Base-by-base conservation (phyloP, 805 yeast species). In the Candida adriatica region DNA sequence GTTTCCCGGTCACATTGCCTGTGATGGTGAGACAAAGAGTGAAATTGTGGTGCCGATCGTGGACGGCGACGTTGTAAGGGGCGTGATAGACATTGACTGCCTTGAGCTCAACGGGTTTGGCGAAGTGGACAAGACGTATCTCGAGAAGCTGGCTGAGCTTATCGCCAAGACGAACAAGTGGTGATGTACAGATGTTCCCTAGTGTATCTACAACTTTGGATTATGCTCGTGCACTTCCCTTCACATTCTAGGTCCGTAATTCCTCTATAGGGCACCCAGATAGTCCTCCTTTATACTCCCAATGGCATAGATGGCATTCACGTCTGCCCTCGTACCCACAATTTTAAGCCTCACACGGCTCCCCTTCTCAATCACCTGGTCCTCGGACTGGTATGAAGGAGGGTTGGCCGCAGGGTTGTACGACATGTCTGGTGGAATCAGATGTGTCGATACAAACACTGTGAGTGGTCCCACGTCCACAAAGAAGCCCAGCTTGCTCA, bases 281-380 rank as follows among this genome's bases (percentile, higher is more conserved):
- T 86, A 92, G 64, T 92, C 99, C 63, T 92, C 98, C 59, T 90
- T 92, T 52, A 92, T 90, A 59, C 94, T 83, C 30, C 98, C 99
- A 55, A 92, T 92, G 28, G 97, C 98, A 56, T 86, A 85, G 56
- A 92, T 90, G 49, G 92, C 90, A 51, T 94, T 92, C 10, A 92
- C 98, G 61, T 94, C 97, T 10, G 96, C 84, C 55, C 96, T 74
- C 18, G 96, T 92, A 61, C 97, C 98, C 33, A 90, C 96, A 27
- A 92, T 86, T 65, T 92, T 92, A 46, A 92, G 77, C 56, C 99
- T 74, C 20, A 92, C 92, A 46, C 90, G 76, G 33, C 95, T 79
- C 24, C 96, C 96, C 58, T 90, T 90, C 53, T 85, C 94, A 27
- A 92, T 86, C 41, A 85, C 79, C 62, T 90, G 97, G 48, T 92